A percentile compares a stretch with the other conserved stretches of the same genome.
These are phyloP conservation scores for Trichothecium sympodiale DNA, from an alignment of 2,329 filamentous ascomycete species.

Conservation along the genomic window DNA sequence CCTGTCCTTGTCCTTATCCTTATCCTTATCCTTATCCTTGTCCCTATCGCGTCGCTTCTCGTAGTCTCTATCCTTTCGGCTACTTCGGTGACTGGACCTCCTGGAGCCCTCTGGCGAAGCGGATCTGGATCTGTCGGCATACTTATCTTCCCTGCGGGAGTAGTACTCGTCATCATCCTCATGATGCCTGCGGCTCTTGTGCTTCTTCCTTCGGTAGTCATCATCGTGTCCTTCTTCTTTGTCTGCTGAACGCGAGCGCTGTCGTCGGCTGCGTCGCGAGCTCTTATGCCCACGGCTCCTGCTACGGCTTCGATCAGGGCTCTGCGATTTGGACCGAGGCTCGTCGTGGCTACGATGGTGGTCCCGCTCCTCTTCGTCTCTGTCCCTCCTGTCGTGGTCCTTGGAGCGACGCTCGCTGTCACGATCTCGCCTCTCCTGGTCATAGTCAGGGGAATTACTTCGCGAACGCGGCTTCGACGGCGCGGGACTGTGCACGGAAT, in stretches of 20 bases:
- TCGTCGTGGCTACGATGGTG: slow-evolving; percentile 11
- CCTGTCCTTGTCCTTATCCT: slow-evolving; percentile 28
- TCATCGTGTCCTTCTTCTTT: slow-evolving; percentile 36
- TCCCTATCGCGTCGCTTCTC: slow-evolving; percentile 24
- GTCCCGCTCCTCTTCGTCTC: slow-evolving; percentile 9
- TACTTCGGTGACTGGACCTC: slow-evolving; percentile 48
- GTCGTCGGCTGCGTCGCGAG: slow-evolving; percentile 38
- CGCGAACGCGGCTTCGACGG: not conserved
- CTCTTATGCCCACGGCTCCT: slow-evolving; percentile 34
- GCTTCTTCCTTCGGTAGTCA: slow-evolving; percentile 37
- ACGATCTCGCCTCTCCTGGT: slow-evolving; percentile 19
- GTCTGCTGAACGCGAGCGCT: slow-evolving; percentile 41
- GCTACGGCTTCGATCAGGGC: slow-evolving; percentile 19
- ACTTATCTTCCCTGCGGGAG: slow-evolving; percentile 26
- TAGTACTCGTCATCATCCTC: slow-evolving; percentile 39
- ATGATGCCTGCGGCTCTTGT: slow-evolving; percentile 34
- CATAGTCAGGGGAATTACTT: slow-evolving; percentile 11
- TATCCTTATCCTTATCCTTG: slow-evolving; percentile 20
- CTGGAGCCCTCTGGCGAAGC: slow-evolving; percentile 50
- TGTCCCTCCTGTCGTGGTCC: slow-evolving; percentile 14
- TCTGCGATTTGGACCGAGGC: slow-evolving; percentile 23
- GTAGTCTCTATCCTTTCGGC: slow-evolving; percentile 31
- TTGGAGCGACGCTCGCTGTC: slow-evolving; percentile 19
- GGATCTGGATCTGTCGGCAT: slow-evolving; percentile 50
- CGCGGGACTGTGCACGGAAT: slow-evolving; percentile 2